These are phyloP conservation scores for Epicoccum nigrum DNA, from an alignment of 2,329 filamentous ascomycete species.

Conservation along the genomic window DNA sequence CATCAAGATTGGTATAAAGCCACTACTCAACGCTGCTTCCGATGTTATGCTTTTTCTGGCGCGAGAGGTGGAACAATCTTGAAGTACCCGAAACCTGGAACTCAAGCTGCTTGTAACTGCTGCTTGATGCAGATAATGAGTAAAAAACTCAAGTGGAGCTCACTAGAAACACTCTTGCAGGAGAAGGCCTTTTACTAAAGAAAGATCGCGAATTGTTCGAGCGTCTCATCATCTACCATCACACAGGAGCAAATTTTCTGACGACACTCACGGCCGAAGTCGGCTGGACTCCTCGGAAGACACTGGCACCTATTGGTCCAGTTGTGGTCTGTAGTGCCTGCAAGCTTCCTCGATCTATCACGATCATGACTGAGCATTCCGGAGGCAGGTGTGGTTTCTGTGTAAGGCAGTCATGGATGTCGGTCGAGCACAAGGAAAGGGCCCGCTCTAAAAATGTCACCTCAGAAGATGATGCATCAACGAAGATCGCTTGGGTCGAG, in stretches of 20 bases:
- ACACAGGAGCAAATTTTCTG: slow-evolving; percentile 55
- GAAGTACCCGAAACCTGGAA: slow-evolving; percentile 60
- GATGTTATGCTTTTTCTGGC: slow-evolving; percentile 52
- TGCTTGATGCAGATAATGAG: slow-evolving; percentile 55
- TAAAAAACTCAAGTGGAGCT: slow-evolving; percentile 18
- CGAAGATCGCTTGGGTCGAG: slow-evolving; percentile 55
- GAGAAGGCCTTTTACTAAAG: slow-evolving; percentile 42
- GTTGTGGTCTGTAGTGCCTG: slow-evolving; percentile 52
- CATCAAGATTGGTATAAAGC: slow-evolving; percentile 56
- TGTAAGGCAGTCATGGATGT: slow-evolving; percentile 19
- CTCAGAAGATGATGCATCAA: slow-evolving; percentile 37
- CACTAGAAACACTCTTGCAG: slow-evolving; percentile 28
- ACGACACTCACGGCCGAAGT: slow-evolving; percentile 53
- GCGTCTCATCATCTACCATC: slow-evolving; percentile 54
- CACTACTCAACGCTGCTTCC: slow-evolving; percentile 51
- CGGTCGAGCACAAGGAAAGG: slow-evolving; percentile 28
- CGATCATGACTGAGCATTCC: slow-evolving; percentile 51
- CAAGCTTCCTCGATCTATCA: slow-evolving; percentile 57
- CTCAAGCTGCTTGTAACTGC: slow-evolving; percentile 52
- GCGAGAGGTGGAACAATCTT: slow-evolving; percentile 55
- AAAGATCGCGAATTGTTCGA: slow-evolving; percentile 53
- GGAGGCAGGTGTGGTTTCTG: slow-evolving; percentile 54
- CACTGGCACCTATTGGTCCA: slow-evolving; percentile 52
- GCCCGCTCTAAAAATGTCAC: slow-evolving; percentile 36
- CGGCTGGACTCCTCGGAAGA: slow-evolving; percentile 57